Evolutionary conservation across 2,329 filamentous ascomycete genomes (phyloP).

Genomic region (Zasmidium cellare): DNA sequence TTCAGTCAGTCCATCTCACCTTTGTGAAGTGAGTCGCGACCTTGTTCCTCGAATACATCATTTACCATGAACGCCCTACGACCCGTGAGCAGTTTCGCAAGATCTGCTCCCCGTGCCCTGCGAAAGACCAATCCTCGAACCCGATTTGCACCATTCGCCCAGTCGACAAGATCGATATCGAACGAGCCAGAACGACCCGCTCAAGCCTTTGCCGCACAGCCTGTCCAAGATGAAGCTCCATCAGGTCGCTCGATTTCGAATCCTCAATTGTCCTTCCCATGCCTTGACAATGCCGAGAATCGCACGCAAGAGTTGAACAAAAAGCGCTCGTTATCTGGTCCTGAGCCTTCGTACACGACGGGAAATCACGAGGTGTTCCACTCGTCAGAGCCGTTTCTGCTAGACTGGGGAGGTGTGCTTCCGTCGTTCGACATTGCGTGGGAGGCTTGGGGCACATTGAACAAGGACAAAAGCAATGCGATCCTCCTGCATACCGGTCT

Average conservation of each 20-base stretch:
- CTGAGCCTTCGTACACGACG: conserved; percentile 91
- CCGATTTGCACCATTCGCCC: conserved; percentile 1
- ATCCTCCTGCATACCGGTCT: conserved; percentile 92
- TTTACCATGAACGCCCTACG: conserved; percentile 14
- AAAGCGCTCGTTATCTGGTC: conserved; percentile 68
- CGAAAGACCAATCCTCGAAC: conserved; percentile 14
- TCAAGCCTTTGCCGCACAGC: conserved; percentile 23
- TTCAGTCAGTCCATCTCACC: background rate
- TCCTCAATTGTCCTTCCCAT: conserved; percentile 85
- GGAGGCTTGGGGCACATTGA: conserved; percentile 85
- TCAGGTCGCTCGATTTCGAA: conserved; percentile 58
- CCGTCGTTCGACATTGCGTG: conserved; percentile 88
- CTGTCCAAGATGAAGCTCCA: conserved; percentile 27
- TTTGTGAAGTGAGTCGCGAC: background rate
- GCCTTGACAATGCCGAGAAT: conserved; percentile 79
- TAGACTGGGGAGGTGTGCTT: conserved; percentile 95
- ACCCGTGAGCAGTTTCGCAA: conserved; percentile 4
- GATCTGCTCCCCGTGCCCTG: conserved; percentile 10
- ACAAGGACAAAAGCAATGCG: conserved; percentile 78
- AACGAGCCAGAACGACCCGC: conserved; percentile 12
- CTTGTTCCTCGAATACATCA: background rate
- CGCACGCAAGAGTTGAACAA: conserved; percentile 68
- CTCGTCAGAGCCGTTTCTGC: conserved; percentile 70
- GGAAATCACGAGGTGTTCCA: conserved; percentile 79
- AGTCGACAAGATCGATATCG: conserved; percentile 14